phyloP scores from a whole-genome alignment of 2,329 filamentous ascomycete species.

The Colletotrichum sidae region DNA sequence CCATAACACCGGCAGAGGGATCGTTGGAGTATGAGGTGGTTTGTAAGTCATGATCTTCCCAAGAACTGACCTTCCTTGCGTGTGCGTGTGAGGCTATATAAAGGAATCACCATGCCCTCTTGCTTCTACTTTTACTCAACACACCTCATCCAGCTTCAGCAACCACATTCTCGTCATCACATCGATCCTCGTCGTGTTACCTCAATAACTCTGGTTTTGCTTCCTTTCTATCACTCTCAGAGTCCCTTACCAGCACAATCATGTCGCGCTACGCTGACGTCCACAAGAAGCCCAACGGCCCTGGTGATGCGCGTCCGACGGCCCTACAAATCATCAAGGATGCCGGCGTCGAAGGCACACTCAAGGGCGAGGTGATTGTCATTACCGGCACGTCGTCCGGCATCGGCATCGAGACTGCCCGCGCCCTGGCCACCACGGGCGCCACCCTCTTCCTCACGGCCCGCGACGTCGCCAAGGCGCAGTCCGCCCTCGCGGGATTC shows the following conservation, averaged over 20 bases:
- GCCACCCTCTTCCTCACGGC: conserved; percentile 50
- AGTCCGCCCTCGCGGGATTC: conserved; percentile 41
- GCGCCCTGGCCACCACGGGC: conserved; percentile 50
- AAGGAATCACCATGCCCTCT: no score
- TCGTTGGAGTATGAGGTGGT: no score
- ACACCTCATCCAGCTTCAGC: no score
- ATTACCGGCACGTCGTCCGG: conserved; percentile 52
- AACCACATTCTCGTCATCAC: no score
- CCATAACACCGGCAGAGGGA: no score
- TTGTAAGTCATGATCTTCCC: no score
- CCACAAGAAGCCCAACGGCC: conserved; percentile 39
- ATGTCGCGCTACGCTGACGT: conserved; percentile 23
- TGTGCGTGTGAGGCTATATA: no score
- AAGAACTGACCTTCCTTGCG: no score
- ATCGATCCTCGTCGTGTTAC: no score
- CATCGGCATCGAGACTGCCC: conserved; percentile 51
- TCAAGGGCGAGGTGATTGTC: conserved; percentile 48
- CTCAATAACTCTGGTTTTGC: no score
- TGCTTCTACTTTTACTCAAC: no score
- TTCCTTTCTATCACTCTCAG: no score
- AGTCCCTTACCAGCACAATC: not conserved
- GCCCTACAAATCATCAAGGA: conserved; percentile 53
- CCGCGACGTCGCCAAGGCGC: conserved; percentile 47
- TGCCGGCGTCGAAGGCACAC: conserved; percentile 46
- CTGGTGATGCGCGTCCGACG: conserved; percentile 54